Base-by-base conservation (phyloP, 495 filamentous ascomycete genomes). In the Penicillium macrosclerotiorum region DNA sequence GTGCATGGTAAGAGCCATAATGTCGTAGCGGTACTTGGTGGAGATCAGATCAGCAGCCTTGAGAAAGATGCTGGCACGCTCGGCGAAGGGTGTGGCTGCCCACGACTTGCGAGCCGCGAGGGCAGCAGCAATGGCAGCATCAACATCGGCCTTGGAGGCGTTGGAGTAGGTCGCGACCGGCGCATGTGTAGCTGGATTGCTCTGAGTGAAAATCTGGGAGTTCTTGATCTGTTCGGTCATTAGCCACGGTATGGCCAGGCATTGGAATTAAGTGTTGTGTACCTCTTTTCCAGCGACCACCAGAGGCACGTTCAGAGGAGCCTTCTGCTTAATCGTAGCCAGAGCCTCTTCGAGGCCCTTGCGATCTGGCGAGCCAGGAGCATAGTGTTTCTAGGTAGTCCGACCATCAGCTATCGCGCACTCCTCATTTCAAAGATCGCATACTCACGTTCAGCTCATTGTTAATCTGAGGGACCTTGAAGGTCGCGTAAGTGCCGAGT, bases 1-100 rank as follows among this genome's bases (percentile, higher is more conserved):
- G 17, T 95, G 75, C 78, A 96, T 95, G 6, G 90, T 96, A 27
- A 89, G 79, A 5, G 91, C 90, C 85, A 95, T 91, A 44, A 96
- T 73, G 47, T 93, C 87, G 64, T 94, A 94, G 54, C 90, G 80
- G 71, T 96, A 95, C 67, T 95, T 95, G 49, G 80, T 83, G 25
- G 87, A 73, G 56, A 96, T 83, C 44, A 96, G 70, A 60, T 95
- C 90, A 8, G 90, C 90, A 1, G 90, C 90, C 72, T 95, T 95
- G 33, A 96, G 78, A 71, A 96, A 96, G 51, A 96, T 72, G 47
- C 90, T 89, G n/a, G 91, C 91, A 37, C 90, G 80, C 67, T 95
- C 90, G 18, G 85, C 80, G 54, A 96, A 96, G 7, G 89, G 86
- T 8, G 90, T 71, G 6, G 74, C 72, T 50, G 89, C 87, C 90